phyloP scores from a whole-genome alignment of 2,329 filamentous ascomycete species.

The Alternaria consortialis region DNA sequence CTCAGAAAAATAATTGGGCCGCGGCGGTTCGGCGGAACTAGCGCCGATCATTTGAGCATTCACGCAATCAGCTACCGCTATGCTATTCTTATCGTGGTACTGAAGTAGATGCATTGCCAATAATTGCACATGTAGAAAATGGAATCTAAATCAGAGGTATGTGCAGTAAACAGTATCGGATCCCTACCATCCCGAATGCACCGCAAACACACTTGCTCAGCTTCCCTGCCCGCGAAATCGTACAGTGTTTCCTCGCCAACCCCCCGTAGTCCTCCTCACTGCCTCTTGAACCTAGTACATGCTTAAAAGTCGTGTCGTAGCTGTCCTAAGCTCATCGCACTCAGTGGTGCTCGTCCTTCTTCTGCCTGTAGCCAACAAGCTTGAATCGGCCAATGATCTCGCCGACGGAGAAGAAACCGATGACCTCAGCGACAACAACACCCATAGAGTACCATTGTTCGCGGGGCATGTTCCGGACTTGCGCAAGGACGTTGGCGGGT shows the following conservation, averaged over 20 bases:
- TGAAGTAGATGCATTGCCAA: conserved; percentile 32
- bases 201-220: conserved; percentile 27
- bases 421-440: conserved; percentile 82
- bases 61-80: conserved; percentile 5
- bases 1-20: conserved; percentile 31
- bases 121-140: conserved; percentile 45
- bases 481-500: conserved; percentile 63
- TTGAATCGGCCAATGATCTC: conserved; percentile 97
- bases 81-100: conserved; percentile 2
- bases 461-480: conserved; percentile 73
- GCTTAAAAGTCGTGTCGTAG: conserved; percentile 16
- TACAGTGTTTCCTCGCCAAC: conserved; percentile 25
- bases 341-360: conserved; percentile 46
- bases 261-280: conserved; percentile 3
- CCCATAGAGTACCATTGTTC: conserved; percentile 76
- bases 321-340: conserved; percentile 16
- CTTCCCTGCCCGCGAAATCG: conserved; percentile 29
- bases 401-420: conserved; percentile 97
- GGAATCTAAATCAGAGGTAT: conserved; percentile 52
- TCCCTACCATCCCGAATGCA: conserved; percentile 28
- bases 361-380: conserved; percentile 80
- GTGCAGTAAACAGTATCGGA: conserved; percentile 52
- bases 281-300: conserved; percentile 10
- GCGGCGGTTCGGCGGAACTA: conserved; percentile 27
- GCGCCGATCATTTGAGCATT: conserved; percentile 23